phyloP scores from a whole-genome alignment of 768 basidiomycete species.

The Solioccasus polychromus region DNA sequence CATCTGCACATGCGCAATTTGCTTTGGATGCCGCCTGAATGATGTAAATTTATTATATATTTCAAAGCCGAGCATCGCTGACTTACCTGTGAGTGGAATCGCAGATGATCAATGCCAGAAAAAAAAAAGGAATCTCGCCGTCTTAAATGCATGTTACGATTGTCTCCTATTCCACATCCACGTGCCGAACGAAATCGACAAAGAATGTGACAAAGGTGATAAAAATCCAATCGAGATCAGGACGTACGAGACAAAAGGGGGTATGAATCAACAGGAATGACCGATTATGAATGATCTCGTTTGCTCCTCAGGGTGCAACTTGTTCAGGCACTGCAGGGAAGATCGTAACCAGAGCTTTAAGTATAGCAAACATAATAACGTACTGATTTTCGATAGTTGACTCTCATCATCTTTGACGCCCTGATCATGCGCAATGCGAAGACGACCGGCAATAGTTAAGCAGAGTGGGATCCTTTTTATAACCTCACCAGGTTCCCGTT shows the following conservation, averaged over 20 bases:
- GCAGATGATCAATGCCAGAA: constrained; percentile 9
- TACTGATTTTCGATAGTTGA: constrained; percentile 6
- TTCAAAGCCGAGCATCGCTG: too few relatives aligned
- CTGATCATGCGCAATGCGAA: constrained; percentile 9
- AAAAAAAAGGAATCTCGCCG: constrained; percentile 11
- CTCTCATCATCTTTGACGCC: constrained; percentile 8
- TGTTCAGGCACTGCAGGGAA: constrained; percentile 5
- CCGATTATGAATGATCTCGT: constrained; percentile 7
- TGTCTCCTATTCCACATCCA: constrained; percentile 10
- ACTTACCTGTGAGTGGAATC: constrained; percentile 7
- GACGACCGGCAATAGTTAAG: not conserved
- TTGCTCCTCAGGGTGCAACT: constrained; percentile 7
- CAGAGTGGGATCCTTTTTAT: not conserved
- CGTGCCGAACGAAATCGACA: constrained; percentile 6
- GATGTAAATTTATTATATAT: not conserved
- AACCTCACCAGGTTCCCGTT: not conserved
- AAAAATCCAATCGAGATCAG: constrained; percentile 5
- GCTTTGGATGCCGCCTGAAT: constrained; percentile 3
- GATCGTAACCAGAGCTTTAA: not conserved
- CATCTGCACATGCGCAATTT: constrained; percentile 6
- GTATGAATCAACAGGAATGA: constrained; percentile 15
- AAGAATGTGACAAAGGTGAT: constrained; percentile 8
- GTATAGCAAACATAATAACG: not conserved
- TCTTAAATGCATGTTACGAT: constrained; percentile 7
- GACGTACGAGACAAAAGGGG: constrained; percentile 14